Base-by-base conservation (phyloP, 2,329 filamentous ascomycete genomes). In the Aspergillus sp. region DNA sequence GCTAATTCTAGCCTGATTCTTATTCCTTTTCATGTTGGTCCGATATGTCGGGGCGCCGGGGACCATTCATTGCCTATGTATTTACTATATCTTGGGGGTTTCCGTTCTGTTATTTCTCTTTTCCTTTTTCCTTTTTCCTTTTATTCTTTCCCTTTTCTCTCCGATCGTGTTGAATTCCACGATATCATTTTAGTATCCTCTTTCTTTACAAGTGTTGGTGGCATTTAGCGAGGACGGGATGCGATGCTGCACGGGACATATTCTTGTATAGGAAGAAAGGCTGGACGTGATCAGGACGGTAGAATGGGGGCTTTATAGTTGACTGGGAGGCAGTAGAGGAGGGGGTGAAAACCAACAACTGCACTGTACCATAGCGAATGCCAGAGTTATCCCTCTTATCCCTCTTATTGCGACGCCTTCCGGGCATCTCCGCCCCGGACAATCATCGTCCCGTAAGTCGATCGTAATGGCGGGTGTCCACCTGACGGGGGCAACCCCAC, bases 21-120 rank as follows among this genome's bases (percentile, higher is more conserved):
- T 32, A 49, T 49, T 24, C 49, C 47, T 60, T 55, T 32, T 22
- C 45, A 49, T 55, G 53, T 52, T 39, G 47, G 56, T 58, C 57
- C 52, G 59, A 53, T 55, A 54, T 57, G 52, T 60, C 46, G 49
- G 59, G 61, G 53, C 49, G 54, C 61, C 61, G 60, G 52, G 63
- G 54, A 57, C 55, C 49, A 62, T 63, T 68, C 63, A 63, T 62
- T 63, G 61, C 60, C 60, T 59, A 57, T 71, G 69, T 72, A 73
- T 67, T 70, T 71, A 70, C 61, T 69, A 56, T 55, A 52, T 52
- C 61, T 58, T 60, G 29, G 20, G 18, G 31, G 50, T 18, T 14
- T 18, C 36, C 16, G 5, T 42, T n/a, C 36, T 42, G 36, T 42
- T 42, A 42, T 42, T 42, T 16, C 56, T 22, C 24, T 42, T 50